Percentiles rank a stretch among this genome's conserved stretches.
These are phyloP conservation scores for Nelumbo lutea DNA, from an alignment of 164 flowering plant species.

Conservation along the genomic window DNA sequence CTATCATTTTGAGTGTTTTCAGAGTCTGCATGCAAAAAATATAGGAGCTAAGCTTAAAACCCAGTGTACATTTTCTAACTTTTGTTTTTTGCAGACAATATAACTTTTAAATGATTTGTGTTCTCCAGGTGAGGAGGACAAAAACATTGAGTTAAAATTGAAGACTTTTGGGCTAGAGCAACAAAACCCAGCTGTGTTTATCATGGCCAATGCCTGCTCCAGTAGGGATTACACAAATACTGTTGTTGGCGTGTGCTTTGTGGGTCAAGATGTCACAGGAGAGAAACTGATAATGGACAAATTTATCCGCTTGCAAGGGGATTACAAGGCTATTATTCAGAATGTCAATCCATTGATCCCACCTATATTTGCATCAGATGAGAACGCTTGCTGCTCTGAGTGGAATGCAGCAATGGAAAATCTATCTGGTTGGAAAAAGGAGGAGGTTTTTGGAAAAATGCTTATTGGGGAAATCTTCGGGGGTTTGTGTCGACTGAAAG, in stretches of 20 bases:
- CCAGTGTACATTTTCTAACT: too few relatives aligned
- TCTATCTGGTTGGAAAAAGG: constrained; percentile 20
- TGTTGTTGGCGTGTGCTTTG: constrained; percentile 18
- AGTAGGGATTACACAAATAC: constrained; percentile 10
- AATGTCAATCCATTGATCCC: constrained; percentile 21
- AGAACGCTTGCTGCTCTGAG: constrained; percentile 17
- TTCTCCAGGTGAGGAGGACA: constrained; percentile 23
- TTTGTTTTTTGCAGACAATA: too few relatives aligned
- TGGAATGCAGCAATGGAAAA: constrained; percentile 28
- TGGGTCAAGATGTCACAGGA: constrained; percentile 24
- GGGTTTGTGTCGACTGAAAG: constrained; percentile 14
- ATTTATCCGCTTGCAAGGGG: constrained; percentile 18
- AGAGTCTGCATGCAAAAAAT: too few relatives aligned
- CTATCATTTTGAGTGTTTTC: too few relatives aligned
- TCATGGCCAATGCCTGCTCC: constrained; percentile 24
- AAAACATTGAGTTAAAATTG: constrained; percentile 15
- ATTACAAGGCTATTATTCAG: constrained; percentile 19
- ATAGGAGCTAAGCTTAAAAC: too few relatives aligned
- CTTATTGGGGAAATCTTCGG: constrained; percentile 25
- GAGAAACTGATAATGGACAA: constrained; percentile 14
- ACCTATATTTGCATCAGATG: constrained; percentile 26
- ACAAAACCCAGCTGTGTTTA: constrained; percentile 2
- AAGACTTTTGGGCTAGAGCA: constrained; percentile 8
- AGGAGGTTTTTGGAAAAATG: constrained; percentile 21
- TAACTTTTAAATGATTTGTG: background rate